These are phyloP conservation scores for Adenanthera pavonina DNA, from an alignment of 306 rosid species.

Conservation along the genomic window DNA sequence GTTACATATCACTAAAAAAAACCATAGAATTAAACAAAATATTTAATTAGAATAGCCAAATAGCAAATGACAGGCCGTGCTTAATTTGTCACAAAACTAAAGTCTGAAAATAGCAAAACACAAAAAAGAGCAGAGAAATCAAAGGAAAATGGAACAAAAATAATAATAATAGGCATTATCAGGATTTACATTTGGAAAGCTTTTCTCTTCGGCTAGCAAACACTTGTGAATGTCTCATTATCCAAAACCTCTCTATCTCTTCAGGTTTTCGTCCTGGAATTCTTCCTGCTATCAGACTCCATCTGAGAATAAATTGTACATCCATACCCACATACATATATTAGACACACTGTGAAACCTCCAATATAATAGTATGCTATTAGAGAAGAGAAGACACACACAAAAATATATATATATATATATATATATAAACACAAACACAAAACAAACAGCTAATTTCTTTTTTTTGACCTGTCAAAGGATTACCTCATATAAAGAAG, in stretches of 20 bases:
- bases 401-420: too few relatives aligned
- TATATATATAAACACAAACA: too few relatives aligned
- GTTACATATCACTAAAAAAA: not conserved
- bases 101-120: too few relatives aligned
- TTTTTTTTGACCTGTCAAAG: too few relatives aligned
- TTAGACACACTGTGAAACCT: not conserved
- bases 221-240: conserved; percentile 2
- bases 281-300: conserved; percentile 8
- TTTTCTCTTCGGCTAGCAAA: not conserved
- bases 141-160: too few relatives aligned
- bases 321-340: not conserved
- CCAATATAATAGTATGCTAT: not conserved
- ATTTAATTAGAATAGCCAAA: not conserved
- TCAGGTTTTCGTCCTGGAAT: conserved; percentile 20
- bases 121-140: too few relatives aligned
- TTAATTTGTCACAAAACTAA: too few relatives aligned
- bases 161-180: too few relatives aligned
- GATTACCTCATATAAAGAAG: too few relatives aligned
- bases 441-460: too few relatives aligned
- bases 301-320: not conserved
- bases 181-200: not conserved
- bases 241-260: conserved; percentile 30
- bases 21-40: not conserved
- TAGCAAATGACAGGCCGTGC: not conserved
- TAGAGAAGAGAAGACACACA: too few relatives aligned